Base-by-base conservation (phyloP, 345 rosid species). In the Eucalyptus curtisii region DNA sequence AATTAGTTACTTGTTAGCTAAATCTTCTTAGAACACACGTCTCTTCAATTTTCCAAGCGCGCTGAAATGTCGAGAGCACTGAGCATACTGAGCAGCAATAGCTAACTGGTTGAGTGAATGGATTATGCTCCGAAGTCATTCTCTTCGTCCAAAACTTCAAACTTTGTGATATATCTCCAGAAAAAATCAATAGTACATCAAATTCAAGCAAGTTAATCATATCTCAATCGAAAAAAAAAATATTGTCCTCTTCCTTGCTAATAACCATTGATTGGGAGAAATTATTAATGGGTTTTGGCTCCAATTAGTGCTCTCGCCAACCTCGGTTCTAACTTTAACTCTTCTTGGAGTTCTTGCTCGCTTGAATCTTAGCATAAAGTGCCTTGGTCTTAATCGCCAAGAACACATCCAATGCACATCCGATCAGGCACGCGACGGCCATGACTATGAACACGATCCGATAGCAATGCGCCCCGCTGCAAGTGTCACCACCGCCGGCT, bases 401-500 rank as follows among this genome's bases (percentile, higher is more conserved):
- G 9, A 93, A 4, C 71, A 95, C 89, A 89, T 97, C 99, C 89
- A 97, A 90, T 88, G 95, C 95, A 45, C 94, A 94, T 84, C 99
- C 99, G 20, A 95, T 49, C 8, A 92, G 50, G 53, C 97, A 97
- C 3, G 96, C 89, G 12, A 93, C 64, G 3, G 98, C 95, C 99
- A 97, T 97, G 52, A 95, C 91, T 40, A 93, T 66, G 90, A 96
- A 97, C 85, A 95, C 96, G 8, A 95, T 95, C 87, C 98, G 91
- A 55, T 95, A 97, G 88, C 99, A 97, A 89, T 97, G 99, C 6
- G 96, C 95, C 88, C 99, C 99, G 1, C 92, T 94, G 88, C 99
- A 98, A 49, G 98, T 96, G 92, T 96, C 92, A 12, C 99, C 97
- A 5, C 99, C 99, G 12, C 96, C 94, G 4, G 98, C 91, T 11